Evolutionary conservation across 1,139 yeast species (phyloP).

Genomic region (Yarrowia galli): DNA sequence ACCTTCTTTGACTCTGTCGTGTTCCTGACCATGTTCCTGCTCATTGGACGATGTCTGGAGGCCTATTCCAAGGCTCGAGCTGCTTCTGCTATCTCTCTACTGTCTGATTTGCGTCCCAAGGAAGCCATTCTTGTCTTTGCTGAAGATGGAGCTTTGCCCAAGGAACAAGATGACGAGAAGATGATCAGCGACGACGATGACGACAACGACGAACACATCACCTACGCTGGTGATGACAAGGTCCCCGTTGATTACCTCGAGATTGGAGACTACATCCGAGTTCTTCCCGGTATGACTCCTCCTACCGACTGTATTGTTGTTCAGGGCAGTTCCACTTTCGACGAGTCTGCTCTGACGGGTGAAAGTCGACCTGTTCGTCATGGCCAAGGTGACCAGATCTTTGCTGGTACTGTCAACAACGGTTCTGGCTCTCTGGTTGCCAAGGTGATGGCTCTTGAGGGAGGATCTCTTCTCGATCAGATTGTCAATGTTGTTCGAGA

Average conservation of each 20-base stretch:
- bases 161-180: slow-evolving; percentile 4
- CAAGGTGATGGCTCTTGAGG: slow-evolving; percentile 65
- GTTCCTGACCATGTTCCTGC: slow-evolving; percentile 70
- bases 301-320: slow-evolving; percentile 72
- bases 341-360: slow-evolving; percentile 81
- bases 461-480: slow-evolving; percentile 71
- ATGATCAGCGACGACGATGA: not conserved
- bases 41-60: slow-evolving; percentile 74
- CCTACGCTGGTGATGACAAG: slow-evolving; percentile 45
- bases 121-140: slow-evolving; percentile 58
- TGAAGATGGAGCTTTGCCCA: not conserved
- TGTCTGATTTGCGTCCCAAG: slow-evolving; percentile 60
- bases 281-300: slow-evolving; percentile 74
- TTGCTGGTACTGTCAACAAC: slow-evolving; percentile 73
- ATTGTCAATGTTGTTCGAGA: slow-evolving; percentile 74
- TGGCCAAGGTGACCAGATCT: slow-evolving; percentile 66
- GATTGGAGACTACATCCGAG: slow-evolving; percentile 64
- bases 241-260: slow-evolving; percentile 64
- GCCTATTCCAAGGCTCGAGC: slow-evolving; percentile 70
- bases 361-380: slow-evolving; percentile 75
- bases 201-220: slow-evolving; percentile 14
- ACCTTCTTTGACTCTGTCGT: slow-evolving; percentile 83
- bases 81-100: slow-evolving; percentile 66
- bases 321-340: slow-evolving; percentile 67
- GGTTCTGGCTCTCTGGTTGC: slow-evolving; percentile 65